Evolutionary conservation across 257 asterid species (phyloP), one percentile per base, ranked within the genome.

Genomic region (Schizonepeta tenuifolia): DNA sequence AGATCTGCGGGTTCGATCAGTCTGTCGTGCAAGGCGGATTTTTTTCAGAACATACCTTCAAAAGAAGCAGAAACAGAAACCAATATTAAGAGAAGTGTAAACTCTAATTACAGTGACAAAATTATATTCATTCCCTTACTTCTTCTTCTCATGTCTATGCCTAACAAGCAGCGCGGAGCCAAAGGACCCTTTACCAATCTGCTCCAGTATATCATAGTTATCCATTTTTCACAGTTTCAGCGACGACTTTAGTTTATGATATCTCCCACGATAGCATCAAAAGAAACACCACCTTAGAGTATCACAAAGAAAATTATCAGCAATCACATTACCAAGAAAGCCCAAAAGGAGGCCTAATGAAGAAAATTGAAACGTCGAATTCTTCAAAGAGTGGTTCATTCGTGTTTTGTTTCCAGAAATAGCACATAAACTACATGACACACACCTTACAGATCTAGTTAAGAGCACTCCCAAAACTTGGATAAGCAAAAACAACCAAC

Each of bases 11-110:
- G 97, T 95, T 75, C 99, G 87, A 78, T 92, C 96, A 61, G 98
- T 79, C 88, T 95, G 99, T 54, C 99, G 97, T 64, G 99, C 99
- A 65, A 95, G 98, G 62, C 99, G 95, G 21, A 95, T 95, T 82
- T 90, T 95, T 90, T 95, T 95, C 90, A 95, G 63, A 57, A 95
- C 99, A 90, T 95, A 95, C 85, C 99, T 95, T 79, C 3, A 7
- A 68, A 75, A 56, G 62, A 70, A 77, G 72, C 50, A 66, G 57
- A 50, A 77, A 55, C 62, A 67, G 51, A 47, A 59, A 70, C 65
- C 47, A 62, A 46, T 49, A 35, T 62, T 9, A 61, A 61, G 31
- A 26, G 11, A 70, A 7, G 22, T 9, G 13, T 9, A 31, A 58
- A 60, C 65, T 65, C 6, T 33, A 65, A 64, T 38, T 33, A 44